phyloP scores from a whole-genome alignment of 176 grass and related monocot genomes.

The Carex pumila region DNA sequence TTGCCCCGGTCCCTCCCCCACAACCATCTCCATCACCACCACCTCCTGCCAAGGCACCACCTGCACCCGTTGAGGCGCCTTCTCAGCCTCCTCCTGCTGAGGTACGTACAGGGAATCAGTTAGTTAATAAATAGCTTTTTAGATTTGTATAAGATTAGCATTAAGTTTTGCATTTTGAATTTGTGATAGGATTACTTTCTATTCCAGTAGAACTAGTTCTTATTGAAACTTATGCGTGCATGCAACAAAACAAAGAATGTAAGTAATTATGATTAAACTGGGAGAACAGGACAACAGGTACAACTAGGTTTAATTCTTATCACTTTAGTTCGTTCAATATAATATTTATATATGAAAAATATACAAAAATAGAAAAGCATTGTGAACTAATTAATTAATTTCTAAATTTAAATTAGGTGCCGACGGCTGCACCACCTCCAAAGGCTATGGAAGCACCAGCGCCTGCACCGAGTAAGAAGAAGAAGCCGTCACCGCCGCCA shows the following conservation, averaged over 20 bases:
- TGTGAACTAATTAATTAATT: not conserved
- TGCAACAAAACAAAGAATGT: not conserved
- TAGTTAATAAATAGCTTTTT: not conserved
- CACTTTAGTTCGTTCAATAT: not conserved
- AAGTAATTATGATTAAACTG: not conserved
- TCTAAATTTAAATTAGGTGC: not conserved
- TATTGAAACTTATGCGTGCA: not conserved
- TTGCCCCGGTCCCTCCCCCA: not conserved
- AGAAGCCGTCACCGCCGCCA: not conserved
- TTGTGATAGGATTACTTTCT: not conserved
- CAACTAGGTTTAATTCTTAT: not conserved
- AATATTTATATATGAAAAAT: not conserved
- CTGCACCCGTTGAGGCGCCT: not conserved
- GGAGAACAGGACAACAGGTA: too few species aligned
- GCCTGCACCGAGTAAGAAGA: constrained; percentile 2
- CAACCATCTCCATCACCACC: not conserved
- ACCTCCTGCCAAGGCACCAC: not conserved
- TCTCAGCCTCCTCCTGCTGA: not conserved
- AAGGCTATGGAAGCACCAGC: not conserved
- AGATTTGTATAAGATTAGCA: not conserved
- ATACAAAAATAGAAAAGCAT: not conserved
- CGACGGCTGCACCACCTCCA: not conserved
- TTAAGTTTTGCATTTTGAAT: too few species aligned
- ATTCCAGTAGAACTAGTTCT: not conserved
- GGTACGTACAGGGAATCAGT: not conserved